Percentiles rank a stretch among this genome's conserved stretches.
Evolutionary conservation across 2,329 filamentous ascomycete genomes (phyloP).

Genomic region (Stagonosporopsis cucurbitacearum): DNA sequence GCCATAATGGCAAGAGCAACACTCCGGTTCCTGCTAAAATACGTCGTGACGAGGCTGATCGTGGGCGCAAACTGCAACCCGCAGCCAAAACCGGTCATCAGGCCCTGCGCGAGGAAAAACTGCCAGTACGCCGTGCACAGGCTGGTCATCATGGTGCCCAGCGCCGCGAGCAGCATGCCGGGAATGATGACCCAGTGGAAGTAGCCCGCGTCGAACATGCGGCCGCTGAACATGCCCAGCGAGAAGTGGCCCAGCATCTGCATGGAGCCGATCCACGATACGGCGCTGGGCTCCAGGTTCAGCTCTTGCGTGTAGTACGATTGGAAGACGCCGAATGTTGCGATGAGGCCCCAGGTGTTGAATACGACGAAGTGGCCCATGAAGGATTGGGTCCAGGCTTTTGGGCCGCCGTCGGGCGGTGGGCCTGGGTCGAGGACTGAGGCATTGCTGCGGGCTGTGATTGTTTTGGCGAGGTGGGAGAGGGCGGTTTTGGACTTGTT

Average conservation of each 20-base stretch:
- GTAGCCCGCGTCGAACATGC: conserved; percentile 60
- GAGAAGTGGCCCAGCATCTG: conserved; percentile 60
- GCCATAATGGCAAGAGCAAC: conserved; percentile 67
- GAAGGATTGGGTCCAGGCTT: conserved; percentile 47
- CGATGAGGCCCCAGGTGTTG: conserved; percentile 49
- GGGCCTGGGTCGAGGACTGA: conserved; percentile 45
- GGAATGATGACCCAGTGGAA: conserved; percentile 54
- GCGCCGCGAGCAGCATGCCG: conserved; percentile 53
- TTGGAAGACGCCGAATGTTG: conserved; percentile 48
- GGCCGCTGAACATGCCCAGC: conserved; percentile 59
- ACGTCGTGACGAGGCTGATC: conserved; percentile 53
- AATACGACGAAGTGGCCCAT: conserved; percentile 49
- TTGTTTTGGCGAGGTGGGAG: conserved; percentile 30
- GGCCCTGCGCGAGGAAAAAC: conserved; percentile 47
- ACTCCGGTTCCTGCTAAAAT: conserved; percentile 65
- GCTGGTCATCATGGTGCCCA: conserved; percentile 61
- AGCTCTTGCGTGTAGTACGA: conserved; percentile 43
- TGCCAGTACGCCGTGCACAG: conserved; percentile 59
- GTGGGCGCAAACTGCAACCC: conserved; percentile 46
- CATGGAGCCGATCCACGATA: conserved; percentile 61
- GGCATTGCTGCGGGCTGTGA: conserved; percentile 44
- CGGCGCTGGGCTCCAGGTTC: conserved; percentile 49
- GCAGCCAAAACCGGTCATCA: conserved; percentile 43
- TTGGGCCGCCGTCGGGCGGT: conserved; percentile 47
- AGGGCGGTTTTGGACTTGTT: conserved; percentile 19